Percentiles rank a stretch among this genome's conserved stretches.
Conservation (phyloP, 1,284 basidiomycete genomes). For the Sanguinoderma infundibulare region DNA sequence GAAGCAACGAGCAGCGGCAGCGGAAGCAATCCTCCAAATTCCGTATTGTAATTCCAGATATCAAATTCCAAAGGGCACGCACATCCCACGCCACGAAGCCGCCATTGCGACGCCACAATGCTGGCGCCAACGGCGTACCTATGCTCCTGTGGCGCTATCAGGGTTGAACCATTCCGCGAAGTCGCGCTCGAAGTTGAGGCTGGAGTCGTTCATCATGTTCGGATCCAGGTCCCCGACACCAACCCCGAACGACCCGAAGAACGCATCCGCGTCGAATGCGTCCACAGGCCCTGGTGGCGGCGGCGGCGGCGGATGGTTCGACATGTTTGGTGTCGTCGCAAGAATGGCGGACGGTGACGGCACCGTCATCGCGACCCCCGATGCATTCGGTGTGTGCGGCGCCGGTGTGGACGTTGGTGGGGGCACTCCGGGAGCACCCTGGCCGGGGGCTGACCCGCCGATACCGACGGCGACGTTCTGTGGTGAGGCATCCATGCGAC, state of each 20-base stretch:
- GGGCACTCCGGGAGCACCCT: constrained; percentile 13
- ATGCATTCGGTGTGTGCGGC: constrained; percentile 52
- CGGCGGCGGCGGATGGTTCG: constrained; percentile 23
- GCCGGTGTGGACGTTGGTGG: constrained; percentile 41
- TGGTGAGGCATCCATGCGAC: constrained; percentile 50
- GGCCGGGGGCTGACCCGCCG: constrained; percentile 24
- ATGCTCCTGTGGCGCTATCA: constrained; percentile 17
- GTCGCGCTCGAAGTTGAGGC: constrained; percentile 67
- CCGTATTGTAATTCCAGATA: background rate
- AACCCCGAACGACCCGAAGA: constrained; percentile 37
- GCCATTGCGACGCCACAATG: too few relatives aligned
- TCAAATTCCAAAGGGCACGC: background rate
- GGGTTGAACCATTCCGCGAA: constrained; percentile 72
- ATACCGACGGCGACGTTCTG: constrained; percentile 42
- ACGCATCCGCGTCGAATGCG: constrained; percentile 47
- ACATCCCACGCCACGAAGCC: background rate
- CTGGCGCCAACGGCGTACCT: background rate
- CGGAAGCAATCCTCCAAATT: constrained; percentile 6
- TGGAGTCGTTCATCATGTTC: constrained; percentile 32
- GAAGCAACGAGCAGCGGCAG: background rate
- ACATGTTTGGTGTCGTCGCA: constrained; percentile 26
- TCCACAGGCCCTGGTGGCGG: constrained; percentile 33
- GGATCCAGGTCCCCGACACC: constrained; percentile 12
- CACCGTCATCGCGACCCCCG: constrained; percentile 40
- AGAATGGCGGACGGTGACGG: constrained; percentile 50